phyloP scores from a whole-genome alignment of 164 flowering plant species.

The Macadamia integrifolia region DNA sequence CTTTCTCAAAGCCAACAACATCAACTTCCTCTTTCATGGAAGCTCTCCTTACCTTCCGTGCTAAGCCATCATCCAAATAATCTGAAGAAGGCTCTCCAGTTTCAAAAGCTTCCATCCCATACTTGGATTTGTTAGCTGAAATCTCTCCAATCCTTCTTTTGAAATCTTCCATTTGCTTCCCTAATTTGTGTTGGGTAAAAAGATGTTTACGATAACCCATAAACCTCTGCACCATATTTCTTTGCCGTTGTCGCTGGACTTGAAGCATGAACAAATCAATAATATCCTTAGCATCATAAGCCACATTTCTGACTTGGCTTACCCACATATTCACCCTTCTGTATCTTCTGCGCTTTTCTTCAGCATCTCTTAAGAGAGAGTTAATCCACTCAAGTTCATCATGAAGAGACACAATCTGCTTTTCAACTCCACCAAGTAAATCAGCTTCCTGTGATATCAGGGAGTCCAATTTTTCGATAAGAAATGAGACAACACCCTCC shows the following conservation, averaged over 20 bases:
- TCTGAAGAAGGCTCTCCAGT: background rate
- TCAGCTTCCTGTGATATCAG: background rate
- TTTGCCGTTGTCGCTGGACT: constrained; percentile 7
- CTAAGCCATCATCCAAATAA: background rate
- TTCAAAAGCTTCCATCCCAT: background rate
- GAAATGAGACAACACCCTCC: too few species aligned
- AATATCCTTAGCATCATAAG: constrained; percentile 20
- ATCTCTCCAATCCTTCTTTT: constrained; percentile 9
- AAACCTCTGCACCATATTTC: background rate
- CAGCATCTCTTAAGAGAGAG: constrained; percentile 13
- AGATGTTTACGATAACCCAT: background rate
- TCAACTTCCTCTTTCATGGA: background rate
- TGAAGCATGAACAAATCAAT: constrained; percentile 18
- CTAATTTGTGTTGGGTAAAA: background rate
- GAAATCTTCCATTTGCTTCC: background rate
- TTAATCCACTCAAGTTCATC: constrained; percentile 11
- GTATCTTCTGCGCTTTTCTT: constrained; percentile 5
- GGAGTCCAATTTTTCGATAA: background rate
- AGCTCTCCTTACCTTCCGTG: background rate
- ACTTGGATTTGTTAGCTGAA: constrained; percentile 5
- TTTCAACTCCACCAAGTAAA: background rate
- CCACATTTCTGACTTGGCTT: constrained; percentile 14
- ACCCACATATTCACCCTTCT: constrained; percentile 11
- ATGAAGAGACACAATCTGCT: constrained; percentile 5
- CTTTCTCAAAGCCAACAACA: background rate